Evolutionary conservation across 2,329 filamentous ascomycete genomes (phyloP).

Genomic region (Neonectria magnoliae): DNA sequence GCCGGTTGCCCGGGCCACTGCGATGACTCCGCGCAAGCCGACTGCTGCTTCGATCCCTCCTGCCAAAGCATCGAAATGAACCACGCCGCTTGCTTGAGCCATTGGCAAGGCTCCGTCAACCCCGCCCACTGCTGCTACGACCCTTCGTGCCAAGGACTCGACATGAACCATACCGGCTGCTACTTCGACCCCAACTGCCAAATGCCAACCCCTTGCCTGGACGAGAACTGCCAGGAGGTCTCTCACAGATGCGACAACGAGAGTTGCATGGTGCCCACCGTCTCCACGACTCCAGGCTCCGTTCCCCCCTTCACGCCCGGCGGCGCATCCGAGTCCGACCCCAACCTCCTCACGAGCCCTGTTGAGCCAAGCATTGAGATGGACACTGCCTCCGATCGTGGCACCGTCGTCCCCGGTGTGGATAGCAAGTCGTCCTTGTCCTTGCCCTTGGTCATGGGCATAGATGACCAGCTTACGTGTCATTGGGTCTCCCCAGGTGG

Average conservation of each 20-base stretch:
- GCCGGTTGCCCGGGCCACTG: constrained; percentile 48
- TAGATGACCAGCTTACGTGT: constrained; percentile 45
- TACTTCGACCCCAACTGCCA: constrained; percentile 47
- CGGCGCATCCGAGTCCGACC: constrained; percentile 31
- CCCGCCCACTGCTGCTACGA: constrained; percentile 49
- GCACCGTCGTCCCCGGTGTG: not conserved
- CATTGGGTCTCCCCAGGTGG: constrained; percentile 45
- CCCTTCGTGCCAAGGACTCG: constrained; percentile 44
- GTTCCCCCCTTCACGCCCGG: constrained; percentile 44
- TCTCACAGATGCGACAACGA: constrained; percentile 49
- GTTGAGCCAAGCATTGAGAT: constrained; percentile 19
- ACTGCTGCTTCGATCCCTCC: constrained; percentile 50
- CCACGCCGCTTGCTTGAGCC: not conserved
- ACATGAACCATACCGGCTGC: constrained; percentile 33
- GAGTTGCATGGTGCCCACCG: constrained; percentile 45
- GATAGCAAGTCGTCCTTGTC: not conserved
- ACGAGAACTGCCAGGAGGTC: constrained; percentile 44
- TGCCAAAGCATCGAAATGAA: constrained; percentile 43
- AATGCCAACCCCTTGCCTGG: constrained; percentile 51
- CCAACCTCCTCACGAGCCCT: constrained; percentile 36
- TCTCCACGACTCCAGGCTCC: constrained; percentile 40
- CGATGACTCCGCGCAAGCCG: constrained; percentile 23
- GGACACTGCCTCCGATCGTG: not conserved
- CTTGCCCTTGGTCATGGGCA: constrained; percentile 21
- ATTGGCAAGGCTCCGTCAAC: constrained; percentile 41